Conservation (phyloP, 306 rosid species). For the Neltuma alba region DNA sequence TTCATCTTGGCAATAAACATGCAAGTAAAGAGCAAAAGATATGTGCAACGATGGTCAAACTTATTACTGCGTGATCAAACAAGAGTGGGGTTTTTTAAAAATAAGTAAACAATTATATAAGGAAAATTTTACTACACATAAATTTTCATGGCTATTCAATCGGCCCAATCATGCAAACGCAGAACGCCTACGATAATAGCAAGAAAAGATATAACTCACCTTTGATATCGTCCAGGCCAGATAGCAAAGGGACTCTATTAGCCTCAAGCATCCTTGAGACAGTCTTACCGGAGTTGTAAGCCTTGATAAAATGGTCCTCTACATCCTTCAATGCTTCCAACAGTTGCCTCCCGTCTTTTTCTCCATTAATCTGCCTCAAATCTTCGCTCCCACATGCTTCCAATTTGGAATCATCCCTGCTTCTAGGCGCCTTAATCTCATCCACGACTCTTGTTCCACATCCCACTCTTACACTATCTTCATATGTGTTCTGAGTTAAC, state of each 20-base stretch:
- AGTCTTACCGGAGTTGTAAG: neutral
- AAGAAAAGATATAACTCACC: neutral
- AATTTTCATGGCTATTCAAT: neutral
- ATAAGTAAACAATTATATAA: neutral
- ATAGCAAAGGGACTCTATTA: neutral
- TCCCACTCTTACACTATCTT: neutral
- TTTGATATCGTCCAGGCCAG: slow-evolving; percentile 9
- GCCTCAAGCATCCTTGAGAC: slow-evolving; percentile 18
- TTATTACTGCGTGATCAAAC: neutral
- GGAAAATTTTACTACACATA: neutral
- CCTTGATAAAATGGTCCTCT: neutral
- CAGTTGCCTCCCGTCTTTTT: slow-evolving; percentile 4
- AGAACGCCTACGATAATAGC: neutral
- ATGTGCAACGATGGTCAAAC: neutral
- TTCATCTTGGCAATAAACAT: neutral
- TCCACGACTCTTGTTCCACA: neutral
- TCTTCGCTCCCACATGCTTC: neutral
- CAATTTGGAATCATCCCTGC: slow-evolving; percentile 6
- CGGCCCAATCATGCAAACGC: neutral
- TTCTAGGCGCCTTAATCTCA: neutral
- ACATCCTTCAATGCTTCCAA: slow-evolving; percentile 12
- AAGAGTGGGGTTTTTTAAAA: neutral
- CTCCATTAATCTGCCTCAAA: neutral
- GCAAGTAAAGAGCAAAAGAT: neutral
- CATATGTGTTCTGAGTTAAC: neutral